These are phyloP conservation scores for Cenchrus americanus DNA, from an alignment of 176 grass and related monocot genomes.

Conservation along the genomic window DNA sequence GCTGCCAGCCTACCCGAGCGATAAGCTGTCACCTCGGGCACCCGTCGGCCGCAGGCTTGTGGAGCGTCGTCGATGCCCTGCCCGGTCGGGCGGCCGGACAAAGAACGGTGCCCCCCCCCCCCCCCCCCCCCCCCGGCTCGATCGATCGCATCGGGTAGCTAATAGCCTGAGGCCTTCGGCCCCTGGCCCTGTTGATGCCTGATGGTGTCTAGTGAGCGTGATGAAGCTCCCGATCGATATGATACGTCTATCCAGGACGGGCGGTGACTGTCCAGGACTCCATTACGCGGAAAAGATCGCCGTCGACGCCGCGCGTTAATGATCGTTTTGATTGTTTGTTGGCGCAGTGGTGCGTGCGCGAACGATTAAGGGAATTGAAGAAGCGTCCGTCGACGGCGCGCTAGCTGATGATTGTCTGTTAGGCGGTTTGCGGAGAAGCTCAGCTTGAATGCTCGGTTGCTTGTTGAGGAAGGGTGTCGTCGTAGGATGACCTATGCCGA, in stretches of 20 bases:
- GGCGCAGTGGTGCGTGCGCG: background rate
- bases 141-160: background rate
- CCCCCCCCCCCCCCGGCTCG: background rate
- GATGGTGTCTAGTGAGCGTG: background rate
- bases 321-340: background rate
- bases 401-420: background rate
- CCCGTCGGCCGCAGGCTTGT: background rate
- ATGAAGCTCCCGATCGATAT: background rate
- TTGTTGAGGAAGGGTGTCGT: slow-evolving; percentile 30
- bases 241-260: no score
- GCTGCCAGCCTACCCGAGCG: no score
- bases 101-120: background rate
- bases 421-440: background rate
- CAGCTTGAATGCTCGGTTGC: slow-evolving; percentile 27
- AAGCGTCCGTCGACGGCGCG: background rate
- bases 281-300: slow-evolving; percentile 14
- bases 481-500: background rate
- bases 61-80: background rate
- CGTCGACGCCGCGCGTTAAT: slow-evolving; percentile 20
- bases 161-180: background rate
- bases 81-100: slow-evolving; percentile 7
- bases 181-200: no score
- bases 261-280: background rate
- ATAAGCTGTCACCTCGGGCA: no score
- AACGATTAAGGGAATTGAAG: background rate